Conservation (phyloP, 2,329 filamentous ascomycete genomes). For the Phaeosphaeriaceae sp. region DNA sequence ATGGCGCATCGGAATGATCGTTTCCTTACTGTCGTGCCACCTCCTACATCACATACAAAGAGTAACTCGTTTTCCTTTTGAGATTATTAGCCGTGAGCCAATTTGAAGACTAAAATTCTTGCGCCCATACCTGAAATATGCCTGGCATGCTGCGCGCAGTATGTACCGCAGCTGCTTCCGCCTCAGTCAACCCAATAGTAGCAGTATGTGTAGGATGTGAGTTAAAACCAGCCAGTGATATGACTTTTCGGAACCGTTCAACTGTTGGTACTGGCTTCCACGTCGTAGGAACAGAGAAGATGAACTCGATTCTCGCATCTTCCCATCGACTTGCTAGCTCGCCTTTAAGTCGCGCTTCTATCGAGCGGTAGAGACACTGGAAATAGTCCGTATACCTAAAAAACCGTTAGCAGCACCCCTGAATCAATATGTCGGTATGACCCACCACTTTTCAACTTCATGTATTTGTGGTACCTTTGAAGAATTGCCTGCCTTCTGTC, state of each 20-base stretch:
- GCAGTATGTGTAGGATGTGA: constrained; percentile 44
- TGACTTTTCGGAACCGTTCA: constrained; percentile 58
- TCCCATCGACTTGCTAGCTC: constrained; percentile 49
- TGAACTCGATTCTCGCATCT: constrained; percentile 56
- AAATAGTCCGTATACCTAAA: constrained; percentile 56
- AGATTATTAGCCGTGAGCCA: not conserved
- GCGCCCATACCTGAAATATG: constrained; percentile 26
- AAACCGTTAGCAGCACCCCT: constrained; percentile 49
- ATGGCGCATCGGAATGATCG: constrained; percentile 15
- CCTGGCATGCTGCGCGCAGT: constrained; percentile 41
- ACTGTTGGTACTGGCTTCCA: constrained; percentile 60
- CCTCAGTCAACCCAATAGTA: constrained; percentile 58
- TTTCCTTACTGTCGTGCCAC: constrained; percentile 53
- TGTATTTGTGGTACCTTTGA: constrained; percentile 42
- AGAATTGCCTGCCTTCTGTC: constrained; percentile 11
- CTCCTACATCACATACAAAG: constrained; percentile 59
- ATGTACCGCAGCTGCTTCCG: constrained; percentile 60
- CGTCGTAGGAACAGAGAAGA: constrained; percentile 64
- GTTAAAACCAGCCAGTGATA: constrained; percentile 59
- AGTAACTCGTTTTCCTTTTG: constrained; percentile 49
- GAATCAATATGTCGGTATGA: constrained; percentile 23
- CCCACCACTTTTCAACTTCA: constrained; percentile 56
- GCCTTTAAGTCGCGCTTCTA: constrained; percentile 51
- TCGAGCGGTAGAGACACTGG: constrained; percentile 52
- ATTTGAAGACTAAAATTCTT: too few relatives aligned